These are phyloP conservation scores for Choanephora cucurbitarum DNA, from an alignment of 371 early-diverging fungal species.

Conservation along the genomic window DNA sequence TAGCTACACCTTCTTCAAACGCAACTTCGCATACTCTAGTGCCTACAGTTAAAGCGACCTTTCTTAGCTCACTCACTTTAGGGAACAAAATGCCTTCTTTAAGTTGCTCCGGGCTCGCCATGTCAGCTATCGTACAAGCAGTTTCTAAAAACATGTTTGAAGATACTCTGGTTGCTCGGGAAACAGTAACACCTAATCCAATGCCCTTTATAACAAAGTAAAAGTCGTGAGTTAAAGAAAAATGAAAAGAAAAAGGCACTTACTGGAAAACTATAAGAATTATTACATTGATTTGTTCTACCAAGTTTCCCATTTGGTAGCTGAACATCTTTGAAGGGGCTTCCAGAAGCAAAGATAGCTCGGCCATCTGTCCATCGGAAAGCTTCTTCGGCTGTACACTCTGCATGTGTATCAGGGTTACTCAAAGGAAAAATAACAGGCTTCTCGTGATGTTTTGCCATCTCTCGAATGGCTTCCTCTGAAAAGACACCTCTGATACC, in stretches of 20 bases:
- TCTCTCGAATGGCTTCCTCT: constrained; percentile 56
- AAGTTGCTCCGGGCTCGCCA: constrained; percentile 58
- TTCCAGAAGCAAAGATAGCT: constrained; percentile 67
- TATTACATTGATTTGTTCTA: constrained; percentile 63
- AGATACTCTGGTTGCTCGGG: constrained; percentile 55
- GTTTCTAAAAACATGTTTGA: constrained; percentile 64
- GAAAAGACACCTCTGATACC: constrained; percentile 62
- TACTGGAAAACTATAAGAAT: constrained; percentile 61
- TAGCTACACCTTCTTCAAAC: constrained; percentile 56
- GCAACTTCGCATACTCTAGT: constrained; percentile 64
- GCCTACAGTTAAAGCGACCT: constrained; percentile 53
- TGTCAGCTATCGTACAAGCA: constrained; percentile 56
- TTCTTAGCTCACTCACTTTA: constrained; percentile 52
- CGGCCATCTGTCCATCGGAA: constrained; percentile 64
- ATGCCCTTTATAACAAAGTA: constrained; percentile 32
- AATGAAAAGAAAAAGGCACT: constrained; percentile 8
- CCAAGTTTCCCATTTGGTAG: constrained; percentile 49
- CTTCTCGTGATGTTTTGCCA: constrained; percentile 60
- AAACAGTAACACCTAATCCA: constrained; percentile 59
- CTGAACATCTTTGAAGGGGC: constrained; percentile 56
- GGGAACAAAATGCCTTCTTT: constrained; percentile 61
- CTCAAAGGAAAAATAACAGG: constrained; percentile 68
- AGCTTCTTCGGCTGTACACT: constrained; percentile 68
- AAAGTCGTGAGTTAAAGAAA: background rate
- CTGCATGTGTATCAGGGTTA: constrained; percentile 66